Evolutionary conservation across 257 asterid genomes (phyloP).

Genomic region (Lantana camara): DNA sequence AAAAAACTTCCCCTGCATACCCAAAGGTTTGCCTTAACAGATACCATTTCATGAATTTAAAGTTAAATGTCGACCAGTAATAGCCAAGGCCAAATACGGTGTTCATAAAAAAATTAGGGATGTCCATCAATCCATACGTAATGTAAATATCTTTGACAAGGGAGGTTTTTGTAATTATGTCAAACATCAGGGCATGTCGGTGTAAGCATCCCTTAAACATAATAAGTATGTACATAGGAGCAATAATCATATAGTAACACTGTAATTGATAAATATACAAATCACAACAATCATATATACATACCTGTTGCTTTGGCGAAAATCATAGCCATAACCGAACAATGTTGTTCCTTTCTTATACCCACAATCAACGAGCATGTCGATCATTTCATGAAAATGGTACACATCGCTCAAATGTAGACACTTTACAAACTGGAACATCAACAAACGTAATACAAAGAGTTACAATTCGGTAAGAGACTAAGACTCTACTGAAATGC

Average conservation of each 20-base stretch:
- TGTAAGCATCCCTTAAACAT: too few species aligned
- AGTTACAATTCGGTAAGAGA: slow-evolving; percentile 16
- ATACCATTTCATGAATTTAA: too few species aligned
- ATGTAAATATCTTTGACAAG: too few species aligned
- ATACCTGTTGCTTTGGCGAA: slow-evolving; percentile 97
- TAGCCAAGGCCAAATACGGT: too few species aligned
- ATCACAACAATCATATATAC: neutral
- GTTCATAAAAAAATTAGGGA: too few species aligned
- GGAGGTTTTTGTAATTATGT: too few species aligned
- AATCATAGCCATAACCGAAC: slow-evolving; percentile 94
- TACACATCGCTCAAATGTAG: slow-evolving; percentile 55
- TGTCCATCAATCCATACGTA: too few species aligned
- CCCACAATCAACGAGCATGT: slow-evolving; percentile 96
- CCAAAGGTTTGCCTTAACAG: too few species aligned
- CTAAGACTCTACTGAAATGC: neutral
- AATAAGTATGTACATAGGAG: neutral
- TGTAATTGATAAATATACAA: neutral
- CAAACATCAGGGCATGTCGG: too few species aligned
- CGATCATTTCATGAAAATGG: slow-evolving; percentile 95
- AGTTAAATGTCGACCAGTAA: too few species aligned
- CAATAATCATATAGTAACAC: neutral
- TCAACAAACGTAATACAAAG: slow-evolving; percentile 18
- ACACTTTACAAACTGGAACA: slow-evolving; percentile 53
- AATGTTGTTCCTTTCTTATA: slow-evolving; percentile 85
- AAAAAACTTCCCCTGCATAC: too few species aligned